Percentiles rank a stretch among this genome's conserved stretches.
phyloP scores from a whole-genome alignment of 2,329 filamentous ascomycete genomes.

The Penicillium sumatraense region DNA sequence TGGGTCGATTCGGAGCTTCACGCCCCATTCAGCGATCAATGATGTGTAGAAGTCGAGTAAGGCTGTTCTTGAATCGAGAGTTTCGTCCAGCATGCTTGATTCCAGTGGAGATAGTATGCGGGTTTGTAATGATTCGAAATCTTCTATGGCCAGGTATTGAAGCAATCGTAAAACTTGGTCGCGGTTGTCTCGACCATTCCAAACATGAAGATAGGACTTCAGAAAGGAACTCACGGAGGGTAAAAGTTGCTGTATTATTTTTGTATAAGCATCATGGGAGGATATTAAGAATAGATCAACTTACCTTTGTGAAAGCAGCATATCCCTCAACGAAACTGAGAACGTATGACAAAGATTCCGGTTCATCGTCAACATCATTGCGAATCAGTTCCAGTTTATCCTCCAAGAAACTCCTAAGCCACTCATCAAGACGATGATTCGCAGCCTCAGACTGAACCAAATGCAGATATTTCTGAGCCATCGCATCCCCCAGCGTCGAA shows the following conservation, averaged over 20 bases:
- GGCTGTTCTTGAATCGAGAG: conserved; percentile 57
- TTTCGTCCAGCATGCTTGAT: conserved; percentile 41
- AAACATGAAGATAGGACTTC: conserved; percentile 60
- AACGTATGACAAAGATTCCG: conserved; percentile 41
- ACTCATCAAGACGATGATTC: conserved; percentile 45
- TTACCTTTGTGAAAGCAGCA: conserved; percentile 45
- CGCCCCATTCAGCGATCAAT: conserved; percentile 63
- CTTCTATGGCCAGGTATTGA: conserved; percentile 36
- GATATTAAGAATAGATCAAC: background rate
- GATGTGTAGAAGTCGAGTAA: conserved; percentile 70
- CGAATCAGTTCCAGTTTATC: conserved; percentile 40
- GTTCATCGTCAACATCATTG: conserved; percentile 53
- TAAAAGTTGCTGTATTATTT: conserved; percentile 36
- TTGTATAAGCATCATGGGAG: background rate
- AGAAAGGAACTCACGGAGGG: conserved; percentile 39
- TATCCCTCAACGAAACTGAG: conserved; percentile 40
- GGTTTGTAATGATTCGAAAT: conserved; percentile 39
- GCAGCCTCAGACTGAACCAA: conserved; percentile 63
- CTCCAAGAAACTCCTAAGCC: conserved; percentile 44
- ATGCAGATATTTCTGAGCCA: conserved; percentile 76
- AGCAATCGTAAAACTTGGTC: conserved; percentile 45
- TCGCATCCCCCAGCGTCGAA: conserved; percentile 73
- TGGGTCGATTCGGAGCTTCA: conserved; percentile 35
- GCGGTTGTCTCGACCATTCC: conserved; percentile 65
- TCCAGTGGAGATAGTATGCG: conserved; percentile 48